phyloP scores from a whole-genome alignment of 108 stramenopile species.

The Mediolabrus comicus region DNA sequence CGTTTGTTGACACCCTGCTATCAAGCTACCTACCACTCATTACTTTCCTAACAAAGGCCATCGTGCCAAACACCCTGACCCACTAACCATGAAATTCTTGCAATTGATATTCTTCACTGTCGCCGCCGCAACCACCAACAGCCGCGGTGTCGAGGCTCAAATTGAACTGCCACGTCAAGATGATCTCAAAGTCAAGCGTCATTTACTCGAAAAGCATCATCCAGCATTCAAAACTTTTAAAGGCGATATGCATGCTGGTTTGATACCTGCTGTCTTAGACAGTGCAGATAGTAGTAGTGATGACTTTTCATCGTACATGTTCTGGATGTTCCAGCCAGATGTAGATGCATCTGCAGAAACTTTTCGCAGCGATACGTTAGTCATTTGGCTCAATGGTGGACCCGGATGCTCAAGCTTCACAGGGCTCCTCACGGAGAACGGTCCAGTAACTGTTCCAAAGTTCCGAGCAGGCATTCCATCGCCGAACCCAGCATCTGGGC shows the following conservation, averaged over 20 bases:
- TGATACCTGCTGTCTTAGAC: conserved; percentile 16
- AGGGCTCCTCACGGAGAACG: conserved; percentile 35
- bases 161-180: not conserved
- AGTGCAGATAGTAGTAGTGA: conserved; percentile 3
- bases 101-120: not conserved
- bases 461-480: conserved; percentile 36
- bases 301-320: conserved; percentile 44
- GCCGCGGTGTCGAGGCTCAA: not conserved
- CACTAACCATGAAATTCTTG: not conserved
- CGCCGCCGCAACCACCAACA: not conserved
- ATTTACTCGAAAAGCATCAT: conserved; percentile 5
- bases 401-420: conserved; percentile 25
- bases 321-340: conserved; percentile 39
- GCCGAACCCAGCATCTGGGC: conserved; percentile 24
- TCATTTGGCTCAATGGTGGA: conserved; percentile 49
- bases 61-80: not conserved
- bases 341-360: conserved; percentile 1
- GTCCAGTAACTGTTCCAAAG: conserved; percentile 35
- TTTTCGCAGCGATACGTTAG: conserved; percentile 44
- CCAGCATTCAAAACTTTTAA: conserved; percentile 18
- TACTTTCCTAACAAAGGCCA: too few species aligned
- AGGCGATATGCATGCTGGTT: conserved; percentile 24
- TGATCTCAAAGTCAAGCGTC: conserved; percentile 8
- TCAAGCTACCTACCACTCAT: too few species aligned
- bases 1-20: too few species aligned